phyloP scores from a whole-genome alignment of 106 monocot species.

The Phalaenopsis equestris region DNA sequence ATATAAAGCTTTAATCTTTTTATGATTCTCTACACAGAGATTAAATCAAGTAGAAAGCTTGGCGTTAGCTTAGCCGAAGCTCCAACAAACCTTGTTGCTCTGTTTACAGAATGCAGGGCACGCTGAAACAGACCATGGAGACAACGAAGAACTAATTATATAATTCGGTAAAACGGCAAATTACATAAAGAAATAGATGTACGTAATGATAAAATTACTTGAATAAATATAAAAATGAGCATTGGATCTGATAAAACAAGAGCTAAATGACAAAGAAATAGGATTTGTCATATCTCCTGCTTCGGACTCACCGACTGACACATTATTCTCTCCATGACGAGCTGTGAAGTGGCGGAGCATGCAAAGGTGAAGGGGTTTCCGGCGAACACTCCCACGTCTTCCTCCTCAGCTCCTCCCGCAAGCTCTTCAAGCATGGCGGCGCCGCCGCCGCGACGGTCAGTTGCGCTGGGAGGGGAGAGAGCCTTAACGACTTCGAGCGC shows the following conservation, averaged over 20 bases:
- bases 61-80: too few species aligned
- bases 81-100: neutral
- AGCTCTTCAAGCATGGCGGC: constrained; percentile 32
- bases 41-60: too few species aligned
- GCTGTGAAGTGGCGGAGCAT: constrained; percentile 75
- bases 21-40: neutral
- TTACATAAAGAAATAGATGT: neutral
- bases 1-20: neutral
- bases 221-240: neutral
- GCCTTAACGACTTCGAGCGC: constrained; percentile 36
- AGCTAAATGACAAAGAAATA: neutral
- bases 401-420: constrained; percentile 13
- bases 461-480: neutral
- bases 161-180: neutral
- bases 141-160: neutral
- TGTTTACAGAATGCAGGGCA: neutral
- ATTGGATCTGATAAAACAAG: neutral
- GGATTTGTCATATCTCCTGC: neutral
- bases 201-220: neutral
- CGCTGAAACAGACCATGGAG: neutral
- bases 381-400: neutral
- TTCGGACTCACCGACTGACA: constrained; percentile 65
- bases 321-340: constrained; percentile 88
- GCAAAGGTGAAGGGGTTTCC: constrained; percentile 75
- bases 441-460: neutral